Base-by-base conservation (phyloP, 176 grass and related monocot species). In the Aegilops speltoides region DNA sequence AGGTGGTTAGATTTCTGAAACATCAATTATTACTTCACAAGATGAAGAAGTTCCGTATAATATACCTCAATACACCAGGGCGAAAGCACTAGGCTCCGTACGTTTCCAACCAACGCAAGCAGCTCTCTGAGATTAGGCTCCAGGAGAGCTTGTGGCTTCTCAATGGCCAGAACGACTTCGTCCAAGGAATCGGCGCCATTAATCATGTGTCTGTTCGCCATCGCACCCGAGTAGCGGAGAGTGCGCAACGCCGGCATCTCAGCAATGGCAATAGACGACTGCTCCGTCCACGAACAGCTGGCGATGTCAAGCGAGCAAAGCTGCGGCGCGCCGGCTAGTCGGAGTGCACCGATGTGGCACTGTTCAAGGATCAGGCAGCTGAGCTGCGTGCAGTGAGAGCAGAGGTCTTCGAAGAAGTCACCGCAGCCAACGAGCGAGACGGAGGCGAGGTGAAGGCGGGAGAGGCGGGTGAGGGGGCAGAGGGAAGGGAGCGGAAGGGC, bases 21-120 rank as follows among this genome's bases (percentile, higher is more conserved):
- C 7, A 56, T 12, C 10, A 46, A 64, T 63, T 20, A 63, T 62
- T 20, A 71, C 34, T 48, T 40, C 16, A n/a, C 32, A 69, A 84
- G 50, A 89, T 78, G 28, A 77, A 71, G 31, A 84, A 71, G 43
- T 52, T 79, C 10, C 17, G 28, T 76, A 76, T 43, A 71, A 15
- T 32, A 5, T 86, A 93, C 91, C 91, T 93, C 87, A 50, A 90
- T 90, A 85, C 91, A 93, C 88, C 91, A 93, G n/a, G 91, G 77
- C 14, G 91, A 93, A 12, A 93, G 85, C 56, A 73, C 46, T 9
- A 93, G 85, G 63, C 70, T 87, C 26, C 33, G 81, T 63, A 26
- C 80, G 71, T 93, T 90, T 15, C 68, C 81, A 64, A 90, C 91
- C 64, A 78, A 71, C 33, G 52, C 24, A 64, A 93, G 77, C 60